Evolutionary conservation across 2,329 filamentous ascomycete genomes (phyloP).

Genomic region (Calonectria henricotiae): DNA sequence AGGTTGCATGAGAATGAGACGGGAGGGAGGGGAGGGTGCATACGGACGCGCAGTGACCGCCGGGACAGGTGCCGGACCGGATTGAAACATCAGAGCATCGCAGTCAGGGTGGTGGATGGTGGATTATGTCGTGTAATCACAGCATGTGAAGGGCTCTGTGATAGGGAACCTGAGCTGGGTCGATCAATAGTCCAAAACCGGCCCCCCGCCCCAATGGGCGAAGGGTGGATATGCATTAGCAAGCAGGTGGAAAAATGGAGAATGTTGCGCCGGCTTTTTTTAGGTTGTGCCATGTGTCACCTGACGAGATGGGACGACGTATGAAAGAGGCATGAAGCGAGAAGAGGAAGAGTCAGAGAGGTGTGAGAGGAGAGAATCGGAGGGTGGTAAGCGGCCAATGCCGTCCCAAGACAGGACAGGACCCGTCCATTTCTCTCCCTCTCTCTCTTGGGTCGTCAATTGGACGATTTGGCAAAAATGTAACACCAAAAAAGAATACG

Average conservation of each 20-base stretch:
- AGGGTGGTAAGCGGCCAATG: slow-evolving; percentile 1
- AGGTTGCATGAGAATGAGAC: slow-evolving; percentile 22
- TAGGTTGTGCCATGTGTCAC: slow-evolving; percentile 23
- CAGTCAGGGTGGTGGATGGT: background rate
- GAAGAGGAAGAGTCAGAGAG: background rate
- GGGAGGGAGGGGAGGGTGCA: background rate
- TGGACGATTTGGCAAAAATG: background rate
- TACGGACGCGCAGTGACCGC: slow-evolving; percentile 16
- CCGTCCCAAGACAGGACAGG: background rate
- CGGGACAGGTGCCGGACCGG: slow-evolving; percentile 9
- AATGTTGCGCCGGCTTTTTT: slow-evolving; percentile 1
- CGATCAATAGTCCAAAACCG: background rate
- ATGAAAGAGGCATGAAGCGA: background rate
- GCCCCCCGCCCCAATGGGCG: slow-evolving; percentile 8
- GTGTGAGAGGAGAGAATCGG: slow-evolving; percentile 17
- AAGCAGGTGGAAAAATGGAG: slow-evolving; percentile 20
- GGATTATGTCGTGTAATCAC: slow-evolving; percentile 17
- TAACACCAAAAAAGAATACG: slow-evolving; percentile 8
- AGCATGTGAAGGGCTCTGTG: slow-evolving; percentile 14
- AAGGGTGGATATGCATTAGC: slow-evolving; percentile 26
- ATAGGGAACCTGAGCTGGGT: slow-evolving; percentile 2
- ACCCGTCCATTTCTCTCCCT: background rate
- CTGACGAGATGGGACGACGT: slow-evolving; percentile 30
- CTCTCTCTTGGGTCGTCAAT: background rate
- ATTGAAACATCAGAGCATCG: slow-evolving; percentile 15